Base-by-base conservation (phyloP, 495 filamentous ascomycete species). In the Aspergillus leporis region DNA sequence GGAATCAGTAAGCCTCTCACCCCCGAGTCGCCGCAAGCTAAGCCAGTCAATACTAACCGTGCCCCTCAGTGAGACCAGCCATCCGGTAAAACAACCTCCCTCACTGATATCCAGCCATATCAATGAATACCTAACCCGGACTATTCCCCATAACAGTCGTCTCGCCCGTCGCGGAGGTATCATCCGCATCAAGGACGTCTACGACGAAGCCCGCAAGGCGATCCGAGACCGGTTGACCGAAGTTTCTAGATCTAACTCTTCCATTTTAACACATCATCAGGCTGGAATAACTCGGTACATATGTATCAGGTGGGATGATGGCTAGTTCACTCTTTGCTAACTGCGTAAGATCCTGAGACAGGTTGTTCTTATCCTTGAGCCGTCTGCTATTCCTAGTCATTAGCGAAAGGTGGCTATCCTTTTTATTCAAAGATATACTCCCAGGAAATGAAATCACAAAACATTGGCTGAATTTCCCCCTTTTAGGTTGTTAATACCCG, bases 141-240 rank as follows among this genome's bases (percentile, higher is more conserved):
- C 28, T 16, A 32, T 19, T 28, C 10, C 23, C 13, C 51, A 49
- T 47, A 25, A 50, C 38, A 34, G 90, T 48, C 89, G 90, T 53
- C 77, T 95, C 4, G 91, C 91, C 5, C 83, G 91, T 1, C 84
- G 91, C 18, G 91, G 91, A 4, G 91, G 91, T 0, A 83, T 94
- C 5, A 89, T 90, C 61, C 75, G 91, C 0, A 91, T 95, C 18
- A 87, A 84, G 0, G 59, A 51, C 0, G 87, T 96, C n/a, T 96
- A 97, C 66, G 81, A 90, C 0, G 88, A 91, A 0, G 73, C 82
- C 0, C 79, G 92, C 0, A 18, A 18, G 0, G 83, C 76, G 0
- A 30, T 95, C 1, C 85, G 82, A 31, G 60, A 65, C 0, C 75
- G 79, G 1, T 67, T 93, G 0, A 64, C 76, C n/a, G 59, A 72